Base-by-base conservation (phyloP, 2,329 filamentous ascomycete genomes). In the Ophiocordyceps camponoti-floridani region DNA sequence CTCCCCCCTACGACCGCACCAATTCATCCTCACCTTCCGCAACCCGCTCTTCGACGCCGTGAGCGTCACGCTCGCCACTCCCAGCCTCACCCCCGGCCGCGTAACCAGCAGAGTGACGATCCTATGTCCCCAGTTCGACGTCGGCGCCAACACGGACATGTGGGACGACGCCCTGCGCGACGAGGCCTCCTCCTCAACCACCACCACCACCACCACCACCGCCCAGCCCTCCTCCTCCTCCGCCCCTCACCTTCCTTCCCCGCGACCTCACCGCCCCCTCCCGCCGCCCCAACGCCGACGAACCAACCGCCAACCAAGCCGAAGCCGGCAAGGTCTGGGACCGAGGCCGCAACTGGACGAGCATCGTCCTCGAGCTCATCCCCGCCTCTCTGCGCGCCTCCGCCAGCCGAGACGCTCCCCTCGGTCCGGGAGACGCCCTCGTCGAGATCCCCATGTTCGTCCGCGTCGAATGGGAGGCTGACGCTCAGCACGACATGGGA, bases 291-390 rank as follows among this genome's bases (percentile, higher is more conserved):
- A n/a, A n/a, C n/a, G n/a, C n/a, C n/a, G n/a, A n/a, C n/a, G n/a
- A n/a, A n/a, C n/a, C n/a, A n/a, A n/a, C n/a, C 54, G 57, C 56
- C 50, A 53, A 66, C 43, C 73, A 77, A 43, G 76, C 84, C 14
- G 87, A 94, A 60, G 84, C 84, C 0, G 91, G 89, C 44, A 96
- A 96, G 63, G 79, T 96, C n/a, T 98, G 86, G 84, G 88, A 95
- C 50, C 76, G 81, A 45, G 89, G 88, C 0, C 72, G 88, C 33
- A 98, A 96, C 60, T 95, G 88, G 84, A 91, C 91, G 14, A 91
- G 81, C 51, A 85, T 98, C 11, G 84, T 95, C 18, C 70, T 98
- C 26, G 91, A 98, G 59, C 82, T 98, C 13, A 75, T 95, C 0
- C 75, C 88, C 2, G 68, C 76, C 0, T 71, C 68, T 41, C 58